These are phyloP conservation scores for Nasturtium officinale DNA, from an alignment of 345 rosid genomes.

Conservation along the genomic window DNA sequence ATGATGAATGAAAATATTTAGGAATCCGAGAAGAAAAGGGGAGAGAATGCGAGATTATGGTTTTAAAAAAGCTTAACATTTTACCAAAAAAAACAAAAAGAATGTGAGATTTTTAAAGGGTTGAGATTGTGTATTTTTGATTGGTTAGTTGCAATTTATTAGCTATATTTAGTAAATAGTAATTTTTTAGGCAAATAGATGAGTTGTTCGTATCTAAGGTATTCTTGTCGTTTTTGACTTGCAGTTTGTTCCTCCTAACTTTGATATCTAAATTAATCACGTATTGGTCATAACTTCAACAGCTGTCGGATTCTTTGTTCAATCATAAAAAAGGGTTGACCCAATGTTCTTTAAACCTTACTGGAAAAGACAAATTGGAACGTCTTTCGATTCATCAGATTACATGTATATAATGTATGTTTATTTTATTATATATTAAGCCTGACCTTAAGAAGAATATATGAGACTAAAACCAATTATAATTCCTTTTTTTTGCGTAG, in stretches of 20 bases:
- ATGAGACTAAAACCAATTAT: background rate
- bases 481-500: background rate
- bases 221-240: slow-evolving; percentile 32
- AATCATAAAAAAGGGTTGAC: background rate
- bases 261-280: background rate
- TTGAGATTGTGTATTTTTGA: slow-evolving; percentile 31
- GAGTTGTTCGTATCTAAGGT: slow-evolving; percentile 37
- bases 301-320: background rate
- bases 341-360: background rate
- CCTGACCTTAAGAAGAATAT: background rate
- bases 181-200: slow-evolving; percentile 30
- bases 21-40: slow-evolving; percentile 14
- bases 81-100: background rate
- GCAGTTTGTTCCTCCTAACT: slow-evolving; percentile 2
- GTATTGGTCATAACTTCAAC: background rate
- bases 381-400: background rate
- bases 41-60: slow-evolving; percentile 9
- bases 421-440: background rate
- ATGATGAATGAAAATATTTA: slow-evolving; percentile 23
- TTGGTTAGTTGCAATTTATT: slow-evolving; percentile 31
- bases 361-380: background rate
- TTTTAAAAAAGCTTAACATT: background rate
- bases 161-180: slow-evolving; percentile 33
- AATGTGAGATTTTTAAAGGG: slow-evolving; percentile 29
- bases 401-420: too few relatives aligned